Evolutionary conservation across 306 rosid species (phyloP).

Genomic region (Trifolium pratense): DNA sequence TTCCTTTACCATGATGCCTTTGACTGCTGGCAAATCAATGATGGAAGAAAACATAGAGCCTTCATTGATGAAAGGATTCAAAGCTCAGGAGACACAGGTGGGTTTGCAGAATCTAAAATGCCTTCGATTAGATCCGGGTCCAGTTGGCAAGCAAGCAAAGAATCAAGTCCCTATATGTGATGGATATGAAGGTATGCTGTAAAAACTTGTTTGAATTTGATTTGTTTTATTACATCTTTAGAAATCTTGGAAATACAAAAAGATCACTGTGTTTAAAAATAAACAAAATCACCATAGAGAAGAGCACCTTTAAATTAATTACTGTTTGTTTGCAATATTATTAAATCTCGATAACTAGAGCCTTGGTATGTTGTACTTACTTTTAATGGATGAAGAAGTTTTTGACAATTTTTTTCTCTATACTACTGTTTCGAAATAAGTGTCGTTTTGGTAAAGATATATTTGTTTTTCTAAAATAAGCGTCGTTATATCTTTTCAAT

Average conservation of each 20-base stretch:
- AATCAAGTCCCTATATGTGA: slow-evolving; percentile 47
- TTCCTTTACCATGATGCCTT: slow-evolving; percentile 90
- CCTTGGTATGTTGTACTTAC: slow-evolving; percentile 29
- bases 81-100: slow-evolving; percentile 55
- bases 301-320: slow-evolving; percentile 27
- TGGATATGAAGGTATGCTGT: slow-evolving; percentile 69
- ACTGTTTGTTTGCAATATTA: slow-evolving; percentile 14
- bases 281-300: slow-evolving; percentile 5
- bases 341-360: slow-evolving; percentile 17
- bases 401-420: not conserved
- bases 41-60: slow-evolving; percentile 65
- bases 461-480: not conserved
- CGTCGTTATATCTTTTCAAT: not conserved
- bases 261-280: not conserved
- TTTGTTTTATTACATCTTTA: slow-evolving; percentile 41
- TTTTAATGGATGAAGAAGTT: slow-evolving; percentile 21
- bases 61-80: slow-evolving; percentile 58
- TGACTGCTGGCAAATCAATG: slow-evolving; percentile 61
- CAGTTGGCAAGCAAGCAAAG: slow-evolving; percentile 48
- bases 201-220: slow-evolving; percentile 37
- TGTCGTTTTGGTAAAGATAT: not conserved
- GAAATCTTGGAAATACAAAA: slow-evolving; percentile 26
- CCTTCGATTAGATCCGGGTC: slow-evolving; percentile 54
- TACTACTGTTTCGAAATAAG: not conserved
- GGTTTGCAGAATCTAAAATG: slow-evolving; percentile 51